phyloP scores from a whole-genome alignment of 2,329 filamentous ascomycete genomes.

The Hymenoscyphus albidus region DNA sequence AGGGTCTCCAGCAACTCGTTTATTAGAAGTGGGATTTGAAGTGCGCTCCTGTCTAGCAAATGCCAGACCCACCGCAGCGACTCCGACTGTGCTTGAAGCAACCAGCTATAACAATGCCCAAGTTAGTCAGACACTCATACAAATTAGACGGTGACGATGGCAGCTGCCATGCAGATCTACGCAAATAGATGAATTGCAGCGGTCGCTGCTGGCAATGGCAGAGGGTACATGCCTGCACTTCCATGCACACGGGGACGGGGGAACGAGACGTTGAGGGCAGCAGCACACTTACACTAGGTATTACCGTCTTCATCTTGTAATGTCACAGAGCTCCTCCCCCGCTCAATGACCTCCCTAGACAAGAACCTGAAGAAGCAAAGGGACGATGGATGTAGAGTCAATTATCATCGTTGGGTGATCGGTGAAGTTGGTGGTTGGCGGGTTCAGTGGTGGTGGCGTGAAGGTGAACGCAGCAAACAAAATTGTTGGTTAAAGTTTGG shows the following conservation, averaged over 20 bases:
- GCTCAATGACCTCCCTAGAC: not conserved
- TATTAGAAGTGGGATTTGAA: slow-evolving; percentile 31
- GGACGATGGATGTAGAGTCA: not conserved
- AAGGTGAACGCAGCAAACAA: not conserved
- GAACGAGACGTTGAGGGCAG: not conserved
- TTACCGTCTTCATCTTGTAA: not conserved
- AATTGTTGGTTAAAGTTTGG: not conserved
- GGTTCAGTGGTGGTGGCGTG: not conserved
- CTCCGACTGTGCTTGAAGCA: slow-evolving; percentile 36
- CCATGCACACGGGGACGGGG: not conserved
- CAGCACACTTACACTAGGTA: not conserved
- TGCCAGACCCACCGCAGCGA: slow-evolving; percentile 34
- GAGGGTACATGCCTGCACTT: not conserved
- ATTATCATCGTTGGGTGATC: not conserved
- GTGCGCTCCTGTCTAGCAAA: slow-evolving; percentile 33
- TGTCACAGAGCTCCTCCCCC: not conserved
- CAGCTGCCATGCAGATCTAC: not conserved
- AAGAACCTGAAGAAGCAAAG: not conserved
- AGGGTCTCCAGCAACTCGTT: slow-evolving; percentile 28
- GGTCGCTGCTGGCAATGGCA: not conserved
- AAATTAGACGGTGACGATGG: not conserved
- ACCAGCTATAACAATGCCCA: slow-evolving; percentile 31
- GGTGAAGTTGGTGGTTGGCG: not conserved
- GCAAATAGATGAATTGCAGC: not conserved
- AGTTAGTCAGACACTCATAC: slow-evolving; percentile 4